A percentile compares a stretch with the other conserved stretches of the same genome.
These are phyloP conservation scores for Anacardium occidentale DNA, from an alignment of 345 rosid species.

Conservation along the genomic window DNA sequence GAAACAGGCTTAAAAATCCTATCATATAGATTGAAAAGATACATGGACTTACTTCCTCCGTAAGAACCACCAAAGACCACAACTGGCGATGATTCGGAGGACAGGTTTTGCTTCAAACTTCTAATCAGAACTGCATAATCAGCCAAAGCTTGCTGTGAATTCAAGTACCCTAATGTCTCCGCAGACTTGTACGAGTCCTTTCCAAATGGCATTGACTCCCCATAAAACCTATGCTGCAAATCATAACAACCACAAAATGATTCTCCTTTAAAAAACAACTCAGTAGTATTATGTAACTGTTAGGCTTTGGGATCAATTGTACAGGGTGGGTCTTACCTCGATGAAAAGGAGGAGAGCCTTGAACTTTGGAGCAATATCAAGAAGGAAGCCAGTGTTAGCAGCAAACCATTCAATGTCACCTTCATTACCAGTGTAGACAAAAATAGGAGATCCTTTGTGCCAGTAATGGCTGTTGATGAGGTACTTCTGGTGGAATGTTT, in stretches of 20 bases:
- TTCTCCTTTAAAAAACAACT: background rate
- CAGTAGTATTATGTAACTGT: too few species aligned
- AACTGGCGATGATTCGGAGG: slow-evolving; percentile 73
- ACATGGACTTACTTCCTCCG: slow-evolving; percentile 67
- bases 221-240: slow-evolving; percentile 71
- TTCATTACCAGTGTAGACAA: slow-evolving; percentile 81
- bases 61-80: slow-evolving; percentile 88
- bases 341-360: slow-evolving; percentile 71
- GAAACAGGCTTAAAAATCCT: too few species aligned
- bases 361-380: slow-evolving; percentile 82
- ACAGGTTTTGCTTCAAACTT: slow-evolving; percentile 70
- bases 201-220: slow-evolving; percentile 71
- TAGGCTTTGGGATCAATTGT: too few species aligned
- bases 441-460: slow-evolving; percentile 60
- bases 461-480: slow-evolving; percentile 53
- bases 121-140: slow-evolving; percentile 68
- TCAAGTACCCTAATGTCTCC: slow-evolving; percentile 63
- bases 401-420: slow-evolving; percentile 87
- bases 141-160: slow-evolving; percentile 79
- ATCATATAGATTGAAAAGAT: too few species aligned
- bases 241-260: background rate
- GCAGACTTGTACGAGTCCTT: slow-evolving; percentile 55
- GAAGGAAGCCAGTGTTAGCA: slow-evolving; percentile 74
- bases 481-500: slow-evolving; percentile 65
- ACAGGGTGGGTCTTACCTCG: slow-evolving; percentile 42